phyloP scores from a whole-genome alignment of 2,329 filamentous ascomycete genomes.

The Myriosclerotinia duriaeana region DNA sequence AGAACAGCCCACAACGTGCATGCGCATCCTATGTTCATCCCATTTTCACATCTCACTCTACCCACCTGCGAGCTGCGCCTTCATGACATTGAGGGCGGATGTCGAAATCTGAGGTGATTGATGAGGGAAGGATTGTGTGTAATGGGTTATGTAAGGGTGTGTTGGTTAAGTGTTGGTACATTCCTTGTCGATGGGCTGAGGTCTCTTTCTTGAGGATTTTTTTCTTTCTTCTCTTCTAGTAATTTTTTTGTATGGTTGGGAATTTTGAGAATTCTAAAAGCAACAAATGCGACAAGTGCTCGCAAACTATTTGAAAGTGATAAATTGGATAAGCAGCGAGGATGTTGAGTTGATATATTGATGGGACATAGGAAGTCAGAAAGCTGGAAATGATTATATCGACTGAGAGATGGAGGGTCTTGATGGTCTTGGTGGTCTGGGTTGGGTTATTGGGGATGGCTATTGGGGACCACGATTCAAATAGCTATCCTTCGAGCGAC shows the following conservation, averaged over 20 bases:
- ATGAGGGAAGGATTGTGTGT: slow-evolving; percentile 13
- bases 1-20: slow-evolving; percentile 13
- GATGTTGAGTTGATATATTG: slow-evolving; percentile 8
- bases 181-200: background rate
- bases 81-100: background rate
- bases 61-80: slow-evolving; percentile 14
- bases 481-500: background rate
- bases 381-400: slow-evolving; percentile 19
- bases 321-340: background rate
- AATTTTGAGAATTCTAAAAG: background rate
- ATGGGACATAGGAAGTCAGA: slow-evolving; percentile 9
- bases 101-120: slow-evolving; percentile 1
- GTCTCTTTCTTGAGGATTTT: slow-evolving; percentile 2
- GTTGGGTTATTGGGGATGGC: background rate
- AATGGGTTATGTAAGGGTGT: slow-evolving; percentile 10
- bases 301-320: background rate
- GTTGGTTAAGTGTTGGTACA: slow-evolving; percentile 4
- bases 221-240: background rate
- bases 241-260: background rate
- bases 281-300: slow-evolving; percentile 7
- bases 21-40: slow-evolving; percentile 3
- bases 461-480: background rate
- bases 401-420: slow-evolving; percentile 13
- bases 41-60: slow-evolving; percentile 11
- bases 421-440: slow-evolving; percentile 6